These are phyloP conservation scores for Entelexis paramagnoliae DNA, from an alignment of 1,139 yeast species.

Conservation along the genomic window DNA sequence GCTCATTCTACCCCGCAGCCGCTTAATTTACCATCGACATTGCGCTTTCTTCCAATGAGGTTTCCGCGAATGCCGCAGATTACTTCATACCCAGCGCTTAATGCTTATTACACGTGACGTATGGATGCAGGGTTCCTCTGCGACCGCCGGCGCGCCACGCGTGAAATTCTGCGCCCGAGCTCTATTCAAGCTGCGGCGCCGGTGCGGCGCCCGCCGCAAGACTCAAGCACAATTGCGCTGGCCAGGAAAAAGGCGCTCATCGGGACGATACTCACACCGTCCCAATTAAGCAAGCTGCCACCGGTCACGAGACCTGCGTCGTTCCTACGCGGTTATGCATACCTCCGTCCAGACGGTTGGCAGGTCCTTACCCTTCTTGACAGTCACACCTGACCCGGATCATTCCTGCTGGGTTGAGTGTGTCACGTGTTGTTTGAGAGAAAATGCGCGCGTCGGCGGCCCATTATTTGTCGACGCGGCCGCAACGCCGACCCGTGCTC, in stretches of 20 bases:
- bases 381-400: neutral
- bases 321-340: neutral
- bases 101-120: neutral
- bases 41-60: neutral
- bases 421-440: too few relatives aligned
- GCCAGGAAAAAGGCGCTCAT: too few relatives aligned
- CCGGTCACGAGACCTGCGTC: neutral
- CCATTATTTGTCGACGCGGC: too few relatives aligned
- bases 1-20: neutral
- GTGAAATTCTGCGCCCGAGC: neutral
- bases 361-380: neutral
- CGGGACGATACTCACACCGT: too few relatives aligned
- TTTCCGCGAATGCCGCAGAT: constrained; percentile 1
- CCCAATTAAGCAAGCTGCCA: neutral
- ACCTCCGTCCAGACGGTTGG: neutral
- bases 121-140: neutral
- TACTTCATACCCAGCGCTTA: neutral
- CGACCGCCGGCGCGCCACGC: neutral
- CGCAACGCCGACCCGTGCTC: too few relatives aligned
- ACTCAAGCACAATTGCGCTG: too few relatives aligned
- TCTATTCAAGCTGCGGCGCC: neutral
- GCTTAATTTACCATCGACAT: neutral
- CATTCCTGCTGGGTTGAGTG: too few relatives aligned
- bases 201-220: too few relatives aligned
- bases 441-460: too few relatives aligned